These are phyloP conservation scores for Puccinia coronata DNA, from an alignment of 1,284 basidiomycete genomes.

Conservation along the genomic window DNA sequence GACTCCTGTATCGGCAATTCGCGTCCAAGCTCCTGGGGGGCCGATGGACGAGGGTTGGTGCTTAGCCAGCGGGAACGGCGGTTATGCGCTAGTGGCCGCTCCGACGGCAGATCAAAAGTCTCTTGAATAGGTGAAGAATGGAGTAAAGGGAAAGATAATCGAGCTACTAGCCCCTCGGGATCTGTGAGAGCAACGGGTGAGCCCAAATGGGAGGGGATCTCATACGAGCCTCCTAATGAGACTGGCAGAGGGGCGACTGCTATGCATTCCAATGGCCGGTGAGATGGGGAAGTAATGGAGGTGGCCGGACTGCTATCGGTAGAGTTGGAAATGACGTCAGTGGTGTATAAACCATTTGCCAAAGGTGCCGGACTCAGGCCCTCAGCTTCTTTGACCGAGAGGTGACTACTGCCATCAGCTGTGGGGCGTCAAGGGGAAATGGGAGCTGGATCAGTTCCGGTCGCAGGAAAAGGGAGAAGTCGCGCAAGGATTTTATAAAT, in stretches of 20 bases:
- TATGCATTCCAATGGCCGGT: constrained; percentile 1
- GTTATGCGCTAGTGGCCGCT: constrained; percentile 6
- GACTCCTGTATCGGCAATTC: not conserved
- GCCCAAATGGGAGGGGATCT: constrained; percentile 5
- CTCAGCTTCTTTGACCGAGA: not conserved
- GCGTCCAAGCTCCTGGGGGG: not conserved
- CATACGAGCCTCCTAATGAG: constrained; percentile 2
- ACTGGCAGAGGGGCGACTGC: not conserved
- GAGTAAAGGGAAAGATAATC: constrained; percentile 2
- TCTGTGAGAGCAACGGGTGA: constrained; percentile 12
- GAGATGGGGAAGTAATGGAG: not conserved
- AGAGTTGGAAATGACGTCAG: constrained; percentile 9
- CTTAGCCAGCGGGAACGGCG: constrained; percentile 8
- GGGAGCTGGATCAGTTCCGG: not conserved
- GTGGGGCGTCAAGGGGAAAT: not conserved
- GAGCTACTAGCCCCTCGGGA: not conserved
- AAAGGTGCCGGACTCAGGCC: not conserved
- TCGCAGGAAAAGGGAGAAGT: not conserved
- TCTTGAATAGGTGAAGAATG: constrained; percentile 10
- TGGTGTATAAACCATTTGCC: not conserved
- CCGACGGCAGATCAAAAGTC: not conserved
- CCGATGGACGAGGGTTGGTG: not conserved
- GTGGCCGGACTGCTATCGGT: not conserved
- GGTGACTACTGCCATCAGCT: not conserved
- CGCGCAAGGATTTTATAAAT: not conserved